Evolutionary conservation across 306 rosid genomes (phyloP).

Genomic region (Oxytropis ochrocephala): DNA sequence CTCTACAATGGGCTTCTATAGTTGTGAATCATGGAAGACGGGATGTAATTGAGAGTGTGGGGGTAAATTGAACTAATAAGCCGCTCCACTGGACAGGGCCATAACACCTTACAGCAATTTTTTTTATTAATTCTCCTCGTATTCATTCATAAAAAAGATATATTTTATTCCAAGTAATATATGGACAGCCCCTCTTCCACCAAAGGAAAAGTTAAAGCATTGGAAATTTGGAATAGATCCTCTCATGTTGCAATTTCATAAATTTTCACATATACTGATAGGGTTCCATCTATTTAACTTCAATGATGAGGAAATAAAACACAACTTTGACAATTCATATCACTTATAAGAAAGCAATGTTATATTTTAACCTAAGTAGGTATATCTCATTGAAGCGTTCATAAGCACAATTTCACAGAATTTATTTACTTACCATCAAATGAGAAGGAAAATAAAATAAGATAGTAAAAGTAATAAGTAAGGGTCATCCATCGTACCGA

Average conservation of each 20-base stretch:
- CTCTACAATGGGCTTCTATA: no score
- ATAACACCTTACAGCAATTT: no score
- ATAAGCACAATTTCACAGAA: neutral
- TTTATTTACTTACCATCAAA: neutral
- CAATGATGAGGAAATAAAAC: neutral
- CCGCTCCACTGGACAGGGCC: no score
- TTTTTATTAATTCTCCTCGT: no score
- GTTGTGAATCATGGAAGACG: no score
- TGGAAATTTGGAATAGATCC: neutral
- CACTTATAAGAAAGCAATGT: neutral
- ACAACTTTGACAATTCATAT: neutral
- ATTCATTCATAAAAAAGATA: no score
- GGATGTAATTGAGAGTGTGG: no score
- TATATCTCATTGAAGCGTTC: neutral
- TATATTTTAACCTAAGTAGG: neutral
- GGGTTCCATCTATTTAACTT: neutral
- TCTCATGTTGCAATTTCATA: neutral
- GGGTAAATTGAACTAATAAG: no score
- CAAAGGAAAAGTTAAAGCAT: neutral
- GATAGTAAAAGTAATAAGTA: neutral
- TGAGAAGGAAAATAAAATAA: neutral
- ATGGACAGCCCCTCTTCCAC: neutral
- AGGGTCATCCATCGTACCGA: constrained; percentile 45
- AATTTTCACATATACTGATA: neutral
- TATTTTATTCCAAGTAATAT: no score